Evolutionary conservation across 1,139 yeast species (phyloP), one percentile per base, ranked within the genome.

Genomic region (Casaregolazyma lundiana): DNA sequence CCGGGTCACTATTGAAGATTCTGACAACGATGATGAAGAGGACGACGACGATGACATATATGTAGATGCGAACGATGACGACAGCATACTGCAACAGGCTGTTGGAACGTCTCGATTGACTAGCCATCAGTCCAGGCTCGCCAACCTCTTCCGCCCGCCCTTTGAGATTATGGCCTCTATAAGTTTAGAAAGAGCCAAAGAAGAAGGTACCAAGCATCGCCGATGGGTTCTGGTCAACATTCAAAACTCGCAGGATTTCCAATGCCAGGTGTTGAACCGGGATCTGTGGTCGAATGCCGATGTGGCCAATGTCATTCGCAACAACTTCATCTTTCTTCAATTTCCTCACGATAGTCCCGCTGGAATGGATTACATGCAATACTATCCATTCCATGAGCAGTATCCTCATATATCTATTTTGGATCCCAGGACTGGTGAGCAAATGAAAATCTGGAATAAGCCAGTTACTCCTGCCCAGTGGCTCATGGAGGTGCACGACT

Each of bases 361-460:
- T 51, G 97, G 97, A 1, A 70, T 72, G 51, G 77, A 74, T 50
- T 92, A 87, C 62, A 61, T 73, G 18, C 81, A 82, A 52, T 84
- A 85, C 60, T 90, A 92, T 61, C 81, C 84, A 3, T 71, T 81
- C 44, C 65, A 72, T n/a, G 76, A 76, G 21, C 74, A 68, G 26
- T 83, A 71, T 60, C 99, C 99, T 1, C 97, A 92, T 62, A 80
- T 94, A 37, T 88, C 97, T 2, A 86, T 94, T 37, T 64, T 94
- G 47, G 99, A 94, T 62, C 97, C 98, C 1, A 78, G 90, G 62
- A 92, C 98, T 0, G 97, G 97, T 11, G 98, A 92, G 65, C 73
- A 95, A 50, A 76, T 88, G 47, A 75, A 76, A 55, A 73, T 72
- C 50, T 90, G 97, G 96, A 46, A 49, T 7, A 80, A 79, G 11